Evolutionary conservation across 192 early-diverging fungal species (phyloP).

Genomic region (Podila clonocystis): DNA sequence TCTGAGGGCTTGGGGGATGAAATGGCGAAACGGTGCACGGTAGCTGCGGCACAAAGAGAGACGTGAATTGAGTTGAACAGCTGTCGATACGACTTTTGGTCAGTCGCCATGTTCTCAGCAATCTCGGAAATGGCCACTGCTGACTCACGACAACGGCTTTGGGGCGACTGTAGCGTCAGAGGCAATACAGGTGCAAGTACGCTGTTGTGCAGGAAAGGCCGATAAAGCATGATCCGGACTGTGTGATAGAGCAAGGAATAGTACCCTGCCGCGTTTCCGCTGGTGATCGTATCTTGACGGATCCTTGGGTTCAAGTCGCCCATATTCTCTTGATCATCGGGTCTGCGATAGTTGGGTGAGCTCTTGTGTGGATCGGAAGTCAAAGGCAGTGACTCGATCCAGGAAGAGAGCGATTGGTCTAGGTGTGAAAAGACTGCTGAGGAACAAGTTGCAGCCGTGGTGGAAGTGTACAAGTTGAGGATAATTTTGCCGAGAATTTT

Average conservation of each 20-base stretch:
- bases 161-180: slow-evolving; percentile 37
- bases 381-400: slow-evolving; percentile 36
- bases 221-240: slow-evolving; percentile 39
- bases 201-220: slow-evolving; percentile 44
- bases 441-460: slow-evolving; percentile 35
- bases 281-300: not conserved
- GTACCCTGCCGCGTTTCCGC: slow-evolving; percentile 1
- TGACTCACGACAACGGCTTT: slow-evolving; percentile 29
- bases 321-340: not conserved
- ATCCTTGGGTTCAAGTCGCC: no score
- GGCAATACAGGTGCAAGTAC: slow-evolving; percentile 11
- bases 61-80: slow-evolving; percentile 43
- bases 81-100: slow-evolving; percentile 37
- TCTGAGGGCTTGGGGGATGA: slow-evolving; percentile 8
- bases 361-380: not conserved
- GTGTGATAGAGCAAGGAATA: slow-evolving; percentile 41
- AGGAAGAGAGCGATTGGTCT: slow-evolving; percentile 30
- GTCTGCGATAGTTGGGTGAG: not conserved
- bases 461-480: slow-evolving; percentile 35
- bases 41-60: slow-evolving; percentile 41
- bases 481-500: slow-evolving; percentile 46
- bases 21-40: slow-evolving; percentile 36
- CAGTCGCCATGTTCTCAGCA: slow-evolving; percentile 32
- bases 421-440: slow-evolving; percentile 36
- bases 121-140: slow-evolving; percentile 47